A percentile compares a stretch with the other conserved stretches of the same genome.
Conservation (phyloP, 805 yeast species). For the Saturnispora sanitii region DNA sequence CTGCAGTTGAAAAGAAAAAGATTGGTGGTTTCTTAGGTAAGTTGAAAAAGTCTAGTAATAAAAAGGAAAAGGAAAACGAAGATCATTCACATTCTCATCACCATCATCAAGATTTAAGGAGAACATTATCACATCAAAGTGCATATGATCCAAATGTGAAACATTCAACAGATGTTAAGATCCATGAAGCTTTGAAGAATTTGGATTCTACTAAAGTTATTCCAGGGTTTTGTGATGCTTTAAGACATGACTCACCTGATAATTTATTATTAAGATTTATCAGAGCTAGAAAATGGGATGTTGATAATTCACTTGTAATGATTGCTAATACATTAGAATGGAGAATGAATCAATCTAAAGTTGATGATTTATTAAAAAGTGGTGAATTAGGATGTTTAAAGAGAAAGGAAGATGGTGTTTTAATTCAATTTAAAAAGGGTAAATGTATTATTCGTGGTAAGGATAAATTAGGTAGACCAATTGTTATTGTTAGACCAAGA, state of each 20-base stretch:
- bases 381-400: constrained; percentile 62
- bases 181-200: constrained; percentile 41
- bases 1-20: constrained; percentile 17
- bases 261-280: constrained; percentile 64
- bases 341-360: constrained; percentile 54
- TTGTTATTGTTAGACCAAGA: constrained; percentile 72
- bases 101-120: constrained; percentile 9
- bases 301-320: constrained; percentile 61
- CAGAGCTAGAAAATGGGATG: constrained; percentile 81
- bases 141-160: constrained; percentile 22
- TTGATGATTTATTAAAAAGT: constrained; percentile 50
- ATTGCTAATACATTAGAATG: constrained; percentile 63
- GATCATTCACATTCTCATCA: constrained; percentile 4
- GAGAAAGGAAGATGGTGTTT: constrained; percentile 34
- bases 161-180: constrained; percentile 26
- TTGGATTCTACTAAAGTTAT: constrained; percentile 44
- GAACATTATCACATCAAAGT: constrained; percentile 17
- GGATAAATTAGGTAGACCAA: constrained; percentile 67
- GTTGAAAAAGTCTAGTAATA: constrained; percentile 20
- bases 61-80: constrained; percentile 10
- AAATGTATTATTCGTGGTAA: constrained; percentile 69
- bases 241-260: constrained; percentile 77
- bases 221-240: constrained; percentile 45
- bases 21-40: constrained; percentile 26
- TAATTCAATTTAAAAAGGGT: constrained; percentile 49